These are phyloP conservation scores for Solanum neorickii DNA, from an alignment of 257 asterid genomes.

Conservation along the genomic window DNA sequence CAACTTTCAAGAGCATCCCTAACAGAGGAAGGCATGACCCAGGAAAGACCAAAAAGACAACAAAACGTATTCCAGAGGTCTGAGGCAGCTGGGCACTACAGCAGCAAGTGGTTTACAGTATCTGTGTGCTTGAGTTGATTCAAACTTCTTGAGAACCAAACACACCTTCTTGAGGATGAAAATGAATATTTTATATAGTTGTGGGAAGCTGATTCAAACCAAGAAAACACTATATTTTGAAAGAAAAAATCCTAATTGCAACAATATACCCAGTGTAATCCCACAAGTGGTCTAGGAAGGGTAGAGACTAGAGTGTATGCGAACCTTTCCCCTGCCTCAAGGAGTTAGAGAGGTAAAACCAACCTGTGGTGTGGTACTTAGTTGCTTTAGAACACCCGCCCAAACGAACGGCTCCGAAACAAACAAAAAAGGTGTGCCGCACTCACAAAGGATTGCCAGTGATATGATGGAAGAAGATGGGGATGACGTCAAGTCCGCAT, in stretches of 20 bases:
- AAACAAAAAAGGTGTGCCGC: not conserved
- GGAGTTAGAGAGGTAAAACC: not conserved
- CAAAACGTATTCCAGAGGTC: not conserved
- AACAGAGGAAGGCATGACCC: not conserved
- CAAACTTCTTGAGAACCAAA: not conserved
- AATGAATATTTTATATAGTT: not conserved
- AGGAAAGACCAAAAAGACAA: not conserved
- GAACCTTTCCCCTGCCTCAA: not conserved
- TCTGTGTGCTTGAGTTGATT: not conserved
- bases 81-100: not conserved
- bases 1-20: not conserved
- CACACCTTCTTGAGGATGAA: not conserved
- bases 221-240: not conserved
- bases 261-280: not conserved
- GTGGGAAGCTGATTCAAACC: not conserved
- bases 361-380: not conserved
- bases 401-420: not conserved
- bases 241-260: not conserved
- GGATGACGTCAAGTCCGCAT: not conserved
- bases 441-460: not conserved
- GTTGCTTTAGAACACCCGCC: not conserved
- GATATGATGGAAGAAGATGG: not conserved
- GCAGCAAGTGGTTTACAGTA: not conserved
- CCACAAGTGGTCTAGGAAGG: not conserved
- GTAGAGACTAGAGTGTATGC: not conserved